Evolutionary conservation across 306 rosid genomes (phyloP).

Genomic region (Cercis canadensis): DNA sequence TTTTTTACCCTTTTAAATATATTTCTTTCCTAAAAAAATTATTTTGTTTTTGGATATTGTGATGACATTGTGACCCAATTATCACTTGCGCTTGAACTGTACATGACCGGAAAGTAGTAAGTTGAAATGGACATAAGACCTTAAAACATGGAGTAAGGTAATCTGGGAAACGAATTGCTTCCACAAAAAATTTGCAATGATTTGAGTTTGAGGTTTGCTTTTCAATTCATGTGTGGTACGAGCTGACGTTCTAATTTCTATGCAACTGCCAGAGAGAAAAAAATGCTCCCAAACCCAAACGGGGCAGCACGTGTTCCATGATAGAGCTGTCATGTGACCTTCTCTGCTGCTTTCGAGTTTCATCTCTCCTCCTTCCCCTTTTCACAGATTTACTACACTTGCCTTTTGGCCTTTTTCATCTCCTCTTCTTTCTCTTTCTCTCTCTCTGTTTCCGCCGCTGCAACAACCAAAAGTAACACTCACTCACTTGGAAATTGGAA

Average conservation of each 20-base stretch:
- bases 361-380: background rate
- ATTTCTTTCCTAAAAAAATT: no score
- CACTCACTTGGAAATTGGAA: no score
- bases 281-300: background rate
- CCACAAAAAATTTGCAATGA: background rate
- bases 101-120: no score
- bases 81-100: no score
- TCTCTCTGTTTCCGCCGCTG: no score
- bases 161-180: background rate
- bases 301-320: slow-evolving; percentile 33
- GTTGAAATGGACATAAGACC: slow-evolving; percentile 14
- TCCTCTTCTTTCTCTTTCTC: no score
- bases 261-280: background rate
- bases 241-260: background rate
- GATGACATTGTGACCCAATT: no score
- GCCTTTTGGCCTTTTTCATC: no score
- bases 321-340: slow-evolving; percentile 25
- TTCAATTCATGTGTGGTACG: slow-evolving; percentile 5
- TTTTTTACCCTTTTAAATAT: no score
- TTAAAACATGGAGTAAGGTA: background rate
- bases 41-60: no score
- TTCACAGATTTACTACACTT: no score
- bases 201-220: background rate
- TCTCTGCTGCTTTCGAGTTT: background rate
- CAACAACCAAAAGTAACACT: no score